These are phyloP conservation scores for Aureobasidium vineae DNA, from an alignment of 2,329 filamentous ascomycete species.

Conservation along the genomic window DNA sequence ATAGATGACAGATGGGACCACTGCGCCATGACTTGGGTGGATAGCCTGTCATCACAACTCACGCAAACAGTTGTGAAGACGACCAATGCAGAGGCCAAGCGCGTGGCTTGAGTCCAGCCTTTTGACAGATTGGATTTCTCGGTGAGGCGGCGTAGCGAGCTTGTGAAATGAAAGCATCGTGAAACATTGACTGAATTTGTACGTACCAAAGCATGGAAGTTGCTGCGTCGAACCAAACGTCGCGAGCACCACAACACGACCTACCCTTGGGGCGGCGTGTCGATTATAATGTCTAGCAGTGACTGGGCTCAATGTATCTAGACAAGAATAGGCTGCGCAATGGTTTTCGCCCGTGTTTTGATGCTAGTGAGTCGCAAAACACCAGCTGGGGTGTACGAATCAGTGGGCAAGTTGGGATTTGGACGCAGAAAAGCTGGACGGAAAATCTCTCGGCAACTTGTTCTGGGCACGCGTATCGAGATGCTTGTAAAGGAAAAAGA, in stretches of 20 bases:
- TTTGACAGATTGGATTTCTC: neutral
- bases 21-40: neutral
- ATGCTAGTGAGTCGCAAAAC: neutral
- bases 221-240: neutral
- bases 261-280: neutral
- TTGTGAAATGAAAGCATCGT: neutral
- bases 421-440: neutral
- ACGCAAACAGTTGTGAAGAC: slow-evolving; percentile 12
- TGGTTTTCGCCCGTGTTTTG: neutral
- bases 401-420: neutral
- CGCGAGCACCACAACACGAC: slow-evolving; percentile 6
- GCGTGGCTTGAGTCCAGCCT: slow-evolving; percentile 22
- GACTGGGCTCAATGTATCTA: neutral
- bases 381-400: neutral
- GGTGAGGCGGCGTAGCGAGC: neutral
- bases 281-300: neutral
- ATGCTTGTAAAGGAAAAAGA: neutral
- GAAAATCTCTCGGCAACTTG: slow-evolving; percentile 22
- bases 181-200: neutral
- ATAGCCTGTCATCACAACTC: neutral
- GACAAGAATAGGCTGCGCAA: neutral
- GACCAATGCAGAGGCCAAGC: neutral
- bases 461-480: neutral
- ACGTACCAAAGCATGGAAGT: slow-evolving; percentile 15
- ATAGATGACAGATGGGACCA: neutral